These are phyloP conservation scores for Leishmania aethiopica DNA, from an alignment of 208 protist genomes.

Conservation along the genomic window DNA sequence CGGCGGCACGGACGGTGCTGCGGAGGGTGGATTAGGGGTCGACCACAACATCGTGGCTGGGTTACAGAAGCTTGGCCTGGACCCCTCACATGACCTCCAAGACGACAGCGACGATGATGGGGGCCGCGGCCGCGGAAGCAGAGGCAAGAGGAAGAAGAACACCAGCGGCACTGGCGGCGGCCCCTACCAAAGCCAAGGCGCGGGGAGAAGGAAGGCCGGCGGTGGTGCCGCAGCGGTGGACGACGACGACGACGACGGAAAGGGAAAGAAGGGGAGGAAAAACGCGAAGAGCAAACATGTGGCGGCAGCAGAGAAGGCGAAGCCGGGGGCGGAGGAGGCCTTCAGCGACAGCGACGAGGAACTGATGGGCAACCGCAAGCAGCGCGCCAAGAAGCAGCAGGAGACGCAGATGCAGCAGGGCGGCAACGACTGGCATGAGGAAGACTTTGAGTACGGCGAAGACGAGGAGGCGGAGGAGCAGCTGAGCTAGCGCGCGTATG, in stretches of 20 bases:
- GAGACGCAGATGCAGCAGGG: conserved; percentile 28
- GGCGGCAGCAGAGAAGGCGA: conserved; percentile 14
- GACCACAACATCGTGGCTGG: conserved; percentile 19
- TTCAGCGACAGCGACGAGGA: conserved; percentile 75
- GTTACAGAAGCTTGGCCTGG: conserved; percentile 35
- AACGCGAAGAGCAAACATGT: conserved; percentile 37
- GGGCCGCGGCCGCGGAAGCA: conserved; percentile 21
- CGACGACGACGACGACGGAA: conserved; percentile 25
- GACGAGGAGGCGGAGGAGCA: conserved; percentile 28
- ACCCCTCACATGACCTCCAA: conserved; percentile 21
- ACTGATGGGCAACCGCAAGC: conserved; percentile 71
- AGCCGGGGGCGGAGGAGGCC: conserved; percentile 22
- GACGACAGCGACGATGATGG: conserved; percentile 23
- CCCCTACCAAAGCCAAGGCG: not conserved
- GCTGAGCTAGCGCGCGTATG: not conserved
- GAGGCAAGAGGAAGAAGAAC: conserved; percentile 37
- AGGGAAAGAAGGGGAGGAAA: conserved; percentile 40
- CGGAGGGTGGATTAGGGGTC: conserved; percentile 1
- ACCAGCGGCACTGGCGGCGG: not conserved
- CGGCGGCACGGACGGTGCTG: not conserved
- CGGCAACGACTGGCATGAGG: conserved; percentile 31
- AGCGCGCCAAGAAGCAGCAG: conserved; percentile 58
- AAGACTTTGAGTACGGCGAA: conserved; percentile 56
- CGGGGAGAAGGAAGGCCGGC: not conserved
- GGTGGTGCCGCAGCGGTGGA: conserved; percentile 8